Evolutionary conservation across 805 yeast genomes (phyloP).

Genomic region (Cyberlindnera sargentensis): DNA sequence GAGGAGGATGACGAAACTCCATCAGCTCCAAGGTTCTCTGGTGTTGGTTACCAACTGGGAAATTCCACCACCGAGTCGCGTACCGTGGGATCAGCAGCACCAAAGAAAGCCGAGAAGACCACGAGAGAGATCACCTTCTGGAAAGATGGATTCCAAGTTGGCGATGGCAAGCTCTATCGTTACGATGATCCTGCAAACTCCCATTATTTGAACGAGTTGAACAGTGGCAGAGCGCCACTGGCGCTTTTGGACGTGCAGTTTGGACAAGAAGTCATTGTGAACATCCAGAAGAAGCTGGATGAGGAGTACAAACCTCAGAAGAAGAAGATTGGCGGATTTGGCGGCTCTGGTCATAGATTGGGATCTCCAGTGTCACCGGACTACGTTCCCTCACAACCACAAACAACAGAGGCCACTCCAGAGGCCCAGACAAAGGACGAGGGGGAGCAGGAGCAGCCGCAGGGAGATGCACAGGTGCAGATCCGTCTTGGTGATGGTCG

Average conservation of each 20-base stretch:
- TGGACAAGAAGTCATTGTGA: conserved; percentile 92
- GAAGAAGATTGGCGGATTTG: conserved; percentile 55
- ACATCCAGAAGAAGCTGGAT: conserved; percentile 71
- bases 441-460: conserved; percentile 19
- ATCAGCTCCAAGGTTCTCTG: conserved; percentile 28
- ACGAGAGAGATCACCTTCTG: conserved; percentile 85
- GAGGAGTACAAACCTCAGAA: conserved; percentile 76
- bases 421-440: conserved; percentile 4
- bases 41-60: conserved; percentile 37
- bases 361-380: conserved; percentile 90
- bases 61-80: conserved; percentile 26
- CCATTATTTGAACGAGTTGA: conserved; percentile 68
- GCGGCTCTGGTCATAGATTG: conserved; percentile 74
- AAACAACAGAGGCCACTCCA: background rate
- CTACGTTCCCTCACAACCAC: conserved; percentile 19
- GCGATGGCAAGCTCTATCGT: conserved; percentile 78
- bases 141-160: conserved; percentile 95
- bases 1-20: conserved; percentile 28
- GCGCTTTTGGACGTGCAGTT: conserved; percentile 72
- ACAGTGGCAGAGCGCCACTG: conserved; percentile 87
- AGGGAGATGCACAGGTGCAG: conserved; percentile 72
- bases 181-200: conserved; percentile 93
- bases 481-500: conserved; percentile 80
- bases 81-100: conserved; percentile 26
- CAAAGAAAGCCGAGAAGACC: conserved; percentile 40